Conservation (phyloP, 805 yeast species). For the Wickerhamiella brachini region DNA sequence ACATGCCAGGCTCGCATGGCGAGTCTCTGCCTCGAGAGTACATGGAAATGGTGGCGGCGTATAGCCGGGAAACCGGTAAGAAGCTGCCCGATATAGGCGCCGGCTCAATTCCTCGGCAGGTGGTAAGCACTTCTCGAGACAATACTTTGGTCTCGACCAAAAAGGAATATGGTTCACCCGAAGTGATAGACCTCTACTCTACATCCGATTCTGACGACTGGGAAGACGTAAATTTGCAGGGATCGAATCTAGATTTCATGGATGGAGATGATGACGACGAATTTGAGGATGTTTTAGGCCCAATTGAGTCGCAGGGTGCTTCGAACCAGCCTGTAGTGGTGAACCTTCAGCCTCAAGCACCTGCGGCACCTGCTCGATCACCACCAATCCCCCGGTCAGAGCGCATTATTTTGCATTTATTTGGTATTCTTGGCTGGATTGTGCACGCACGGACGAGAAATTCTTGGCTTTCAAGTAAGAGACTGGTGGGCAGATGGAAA, state of each 20-base stretch:
- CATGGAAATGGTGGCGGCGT: not conserved
- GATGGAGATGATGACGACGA: not conserved
- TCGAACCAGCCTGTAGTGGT: slow-evolving; percentile 7
- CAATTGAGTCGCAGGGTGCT: not conserved
- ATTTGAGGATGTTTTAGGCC: not conserved
- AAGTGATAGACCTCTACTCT: not conserved
- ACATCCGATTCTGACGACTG: slow-evolving; percentile 13
- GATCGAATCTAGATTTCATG: not conserved
- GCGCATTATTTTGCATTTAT: slow-evolving; percentile 44
- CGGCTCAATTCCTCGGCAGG: not conserved
- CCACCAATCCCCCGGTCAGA: slow-evolving; percentile 37
- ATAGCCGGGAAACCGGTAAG: not conserved
- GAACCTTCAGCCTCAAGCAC: not conserved
- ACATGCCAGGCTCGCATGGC: not conserved
- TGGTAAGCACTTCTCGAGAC: not conserved
- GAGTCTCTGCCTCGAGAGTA: not conserved
- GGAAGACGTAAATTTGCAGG: slow-evolving; percentile 15
- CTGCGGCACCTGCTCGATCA: not conserved
- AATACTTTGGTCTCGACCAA: not conserved
- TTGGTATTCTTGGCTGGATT: slow-evolving; percentile 44
- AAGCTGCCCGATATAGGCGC: not conserved
- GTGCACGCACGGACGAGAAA: slow-evolving; percentile 59
- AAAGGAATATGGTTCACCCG: not conserved
- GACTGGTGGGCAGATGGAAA: slow-evolving; percentile 30
- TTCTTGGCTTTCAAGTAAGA: slow-evolving; percentile 50